Evolutionary conservation across 305 asterid genomes (phyloP), one percentile per base, ranked within the genome.

Genomic region (Petunia hybrid): DNA sequence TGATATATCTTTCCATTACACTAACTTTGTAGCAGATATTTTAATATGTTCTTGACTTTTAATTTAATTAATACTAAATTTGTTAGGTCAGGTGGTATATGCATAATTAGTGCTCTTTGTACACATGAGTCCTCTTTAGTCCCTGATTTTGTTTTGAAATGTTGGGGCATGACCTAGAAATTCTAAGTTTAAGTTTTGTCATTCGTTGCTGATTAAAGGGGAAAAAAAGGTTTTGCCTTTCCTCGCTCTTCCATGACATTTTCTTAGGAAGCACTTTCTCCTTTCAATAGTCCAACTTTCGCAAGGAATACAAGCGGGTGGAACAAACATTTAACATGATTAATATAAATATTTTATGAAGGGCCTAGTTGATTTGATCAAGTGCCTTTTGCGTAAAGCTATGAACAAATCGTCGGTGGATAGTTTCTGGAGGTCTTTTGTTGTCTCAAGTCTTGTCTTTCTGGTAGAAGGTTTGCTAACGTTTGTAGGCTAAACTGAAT

Each of bases 271-370:
- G 48, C 60, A 31, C 46, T 46, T 62, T 45, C 38, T 42, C 55
- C 75, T 68, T 55, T 42, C 56, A 16, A 70, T 70, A 70, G 42
- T 70, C 60, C 60, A 46, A 45, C 40, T 46, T 70, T 70, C 10
- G 14, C n/a, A 10, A 2, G 6, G 3, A 31, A 31, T 70, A 60
- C 5, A 45, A 39, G 42, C 31, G 40, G 77, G 10, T 46, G n/a
- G 60, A 70, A 10, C 41, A 42, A 43, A 8, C 57, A 68, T 43
- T 46, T 22, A 22, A 22, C 31, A 43, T 42, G 43, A 68, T 41
- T 6, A 68, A 39, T 39, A 64, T 40, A 66, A 67, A 67, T 41
- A 67, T 57, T 43, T 43, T 68, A 68, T 9, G 76, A 68, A n/a
- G 60, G 22, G 60, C 60, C 22, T 70, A 45, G 60, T 45, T 70